Conservation (phyloP, 2,329 filamentous ascomycete species). For the Hypoxylon sp. region DNA sequence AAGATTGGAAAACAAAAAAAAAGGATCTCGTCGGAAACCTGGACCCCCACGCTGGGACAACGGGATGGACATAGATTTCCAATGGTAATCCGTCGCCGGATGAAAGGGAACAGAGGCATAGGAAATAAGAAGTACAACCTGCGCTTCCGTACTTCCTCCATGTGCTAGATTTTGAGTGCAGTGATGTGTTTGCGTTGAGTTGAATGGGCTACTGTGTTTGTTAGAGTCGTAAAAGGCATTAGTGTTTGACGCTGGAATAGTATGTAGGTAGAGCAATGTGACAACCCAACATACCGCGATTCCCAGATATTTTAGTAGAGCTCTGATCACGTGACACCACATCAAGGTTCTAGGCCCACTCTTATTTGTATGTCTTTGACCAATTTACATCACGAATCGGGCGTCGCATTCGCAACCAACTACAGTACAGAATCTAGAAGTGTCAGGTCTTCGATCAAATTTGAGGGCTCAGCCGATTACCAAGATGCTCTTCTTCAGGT, state of each 20-base stretch:
- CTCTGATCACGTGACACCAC: slow-evolving; percentile 24
- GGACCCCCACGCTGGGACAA: slow-evolving; percentile 45
- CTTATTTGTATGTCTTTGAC: slow-evolving; percentile 24
- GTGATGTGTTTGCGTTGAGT: neutral
- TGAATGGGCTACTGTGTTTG: neutral
- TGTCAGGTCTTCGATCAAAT: neutral
- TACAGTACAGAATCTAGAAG: slow-evolving; percentile 23
- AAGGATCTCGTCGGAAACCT: slow-evolving; percentile 42
- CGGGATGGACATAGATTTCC: slow-evolving; percentile 59
- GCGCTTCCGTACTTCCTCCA: slow-evolving; percentile 23
- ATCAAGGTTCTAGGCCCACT: slow-evolving; percentile 3
- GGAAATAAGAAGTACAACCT: slow-evolving; percentile 45
- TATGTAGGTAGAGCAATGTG: neutral
- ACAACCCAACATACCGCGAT: no score
- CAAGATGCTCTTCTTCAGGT: slow-evolving; percentile 52
- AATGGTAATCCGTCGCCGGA: slow-evolving; percentile 61
- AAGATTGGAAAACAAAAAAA: slow-evolving; percentile 48
- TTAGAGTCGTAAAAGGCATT: slow-evolving; percentile 4
- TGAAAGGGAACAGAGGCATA: slow-evolving; percentile 51
- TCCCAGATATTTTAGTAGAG: neutral
- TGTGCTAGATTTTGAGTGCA: slow-evolving; percentile 22
- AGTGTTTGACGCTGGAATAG: neutral
- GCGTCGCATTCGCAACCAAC: slow-evolving; percentile 25
- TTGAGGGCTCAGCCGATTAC: neutral
- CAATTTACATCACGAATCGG: slow-evolving; percentile 21